These are phyloP conservation scores for Phytophthora palmivora DNA, from an alignment of 352 stramenopile genomes.

Conservation along the genomic window DNA sequence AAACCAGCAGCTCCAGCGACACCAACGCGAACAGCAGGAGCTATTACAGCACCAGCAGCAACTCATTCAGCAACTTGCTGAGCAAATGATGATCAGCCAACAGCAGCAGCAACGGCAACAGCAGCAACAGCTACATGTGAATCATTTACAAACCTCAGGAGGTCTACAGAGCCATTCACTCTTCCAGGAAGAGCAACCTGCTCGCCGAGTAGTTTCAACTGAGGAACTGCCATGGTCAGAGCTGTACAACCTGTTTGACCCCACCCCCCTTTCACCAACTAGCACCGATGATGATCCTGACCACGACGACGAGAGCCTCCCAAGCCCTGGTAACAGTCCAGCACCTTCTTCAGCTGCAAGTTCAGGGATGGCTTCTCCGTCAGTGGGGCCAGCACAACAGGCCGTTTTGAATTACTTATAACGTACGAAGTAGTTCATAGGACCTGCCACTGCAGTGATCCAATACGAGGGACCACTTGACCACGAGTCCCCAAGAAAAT, in stretches of 20 bases:
- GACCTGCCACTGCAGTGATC: constrained; percentile 10
- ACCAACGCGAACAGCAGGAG: constrained; percentile 44
- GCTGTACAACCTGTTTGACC: constrained; percentile 84
- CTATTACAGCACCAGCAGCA: constrained; percentile 35
- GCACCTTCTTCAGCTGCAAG: constrained; percentile 22
- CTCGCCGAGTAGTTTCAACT: constrained; percentile 67
- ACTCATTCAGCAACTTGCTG: constrained; percentile 45
- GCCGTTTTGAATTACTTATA: constrained; percentile 77
- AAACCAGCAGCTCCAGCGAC: constrained; percentile 47
- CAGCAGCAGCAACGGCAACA: constrained; percentile 38
- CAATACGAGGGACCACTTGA: constrained; percentile 1
- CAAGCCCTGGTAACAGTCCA: constrained; percentile 37
- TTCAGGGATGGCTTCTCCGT: constrained; percentile 23
- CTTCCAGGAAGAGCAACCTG: constrained; percentile 64
- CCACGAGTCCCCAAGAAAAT: constrained; percentile 2
- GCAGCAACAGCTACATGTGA: constrained; percentile 14
- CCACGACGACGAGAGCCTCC: constrained; percentile 63
- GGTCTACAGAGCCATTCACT: constrained; percentile 71
- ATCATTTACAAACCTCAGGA: constrained; percentile 31
- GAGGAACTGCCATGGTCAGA: constrained; percentile 85
- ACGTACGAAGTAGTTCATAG: constrained; percentile 39
- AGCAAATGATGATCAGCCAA: constrained; percentile 47
- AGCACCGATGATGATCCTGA: constrained; percentile 63
- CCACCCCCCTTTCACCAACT: constrained; percentile 44
- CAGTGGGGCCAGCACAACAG: constrained; percentile 30